Evolutionary conservation across 2,329 filamentous ascomycete genomes (phyloP).

Genomic region (Beauveria sp.): DNA sequence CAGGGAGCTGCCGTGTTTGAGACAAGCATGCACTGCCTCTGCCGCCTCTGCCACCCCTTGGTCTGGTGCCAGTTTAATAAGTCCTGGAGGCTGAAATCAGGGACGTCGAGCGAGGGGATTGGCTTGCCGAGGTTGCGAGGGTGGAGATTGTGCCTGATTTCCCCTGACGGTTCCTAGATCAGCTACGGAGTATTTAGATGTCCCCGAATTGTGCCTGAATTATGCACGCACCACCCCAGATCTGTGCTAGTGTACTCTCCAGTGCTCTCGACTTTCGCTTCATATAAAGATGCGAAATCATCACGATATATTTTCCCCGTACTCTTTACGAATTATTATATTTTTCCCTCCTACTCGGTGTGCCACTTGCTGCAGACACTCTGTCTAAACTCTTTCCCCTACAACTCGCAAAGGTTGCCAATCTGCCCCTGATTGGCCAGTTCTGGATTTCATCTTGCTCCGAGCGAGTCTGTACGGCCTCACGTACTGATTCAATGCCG

Average conservation of each 20-base stretch:
- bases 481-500: neutral
- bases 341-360: no score
- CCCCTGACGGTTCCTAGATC: no score
- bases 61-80: neutral
- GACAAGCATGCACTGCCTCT: conserved; percentile 5
- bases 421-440: neutral
- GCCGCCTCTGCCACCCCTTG: neutral
- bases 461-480: no score
- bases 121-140: neutral
- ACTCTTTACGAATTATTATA: no score
- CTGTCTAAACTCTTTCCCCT: no score
- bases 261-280: no score
- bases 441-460: no score
- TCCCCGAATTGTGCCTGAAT: neutral
- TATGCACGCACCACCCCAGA: neutral
- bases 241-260: neutral
- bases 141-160: neutral
- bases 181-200: neutral
- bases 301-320: no score
- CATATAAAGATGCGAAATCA: no score
- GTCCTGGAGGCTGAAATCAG: neutral
- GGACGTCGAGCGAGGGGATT: neutral
- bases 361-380: no score
- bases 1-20: neutral
- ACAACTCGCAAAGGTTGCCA: neutral